phyloP scores from a whole-genome alignment of 495 filamentous ascomycete genomes.

The Xylaria bambusicola region DNA sequence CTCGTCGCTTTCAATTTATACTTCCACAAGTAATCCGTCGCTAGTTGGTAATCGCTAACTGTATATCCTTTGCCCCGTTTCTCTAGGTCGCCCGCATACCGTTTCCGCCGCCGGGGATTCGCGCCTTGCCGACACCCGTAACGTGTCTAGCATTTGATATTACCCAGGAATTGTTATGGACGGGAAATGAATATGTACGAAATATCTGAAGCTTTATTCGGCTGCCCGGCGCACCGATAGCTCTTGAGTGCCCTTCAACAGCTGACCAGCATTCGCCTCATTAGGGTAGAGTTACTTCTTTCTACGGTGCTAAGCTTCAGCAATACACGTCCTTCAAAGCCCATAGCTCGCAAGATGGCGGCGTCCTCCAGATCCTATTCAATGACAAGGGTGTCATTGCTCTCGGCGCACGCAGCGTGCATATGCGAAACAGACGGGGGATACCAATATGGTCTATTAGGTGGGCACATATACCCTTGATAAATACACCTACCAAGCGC shows the following conservation, averaged over 20 bases:
- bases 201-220: background rate
- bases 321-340: slow-evolving; percentile 70
- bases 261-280: slow-evolving; percentile 1
- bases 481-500: background rate
- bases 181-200: slow-evolving; percentile 83
- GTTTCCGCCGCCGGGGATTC: slow-evolving; percentile 65
- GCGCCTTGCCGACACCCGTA: slow-evolving; percentile 63
- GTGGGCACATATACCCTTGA: slow-evolving; percentile 37
- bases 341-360: slow-evolving; percentile 65
- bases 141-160: slow-evolving; percentile 84
- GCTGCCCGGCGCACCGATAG: background rate
- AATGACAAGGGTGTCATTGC: slow-evolving; percentile 84
- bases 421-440: slow-evolving; percentile 81
- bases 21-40: no score
- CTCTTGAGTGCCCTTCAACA: background rate
- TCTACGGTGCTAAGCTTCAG: slow-evolving; percentile 78
- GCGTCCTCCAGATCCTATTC: slow-evolving; percentile 78
- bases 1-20: no score
- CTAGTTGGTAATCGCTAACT: slow-evolving; percentile 10
- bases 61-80: slow-evolving; percentile 12
- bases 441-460: slow-evolving; percentile 82
- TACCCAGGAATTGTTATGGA: slow-evolving; percentile 85
- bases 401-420: slow-evolving; percentile 74
- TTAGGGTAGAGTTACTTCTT: slow-evolving; percentile 82
- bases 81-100: slow-evolving; percentile 68